phyloP scores from a whole-genome alignment of 2,329 filamentous ascomycete genomes.

The Cadophora sp. region DNA sequence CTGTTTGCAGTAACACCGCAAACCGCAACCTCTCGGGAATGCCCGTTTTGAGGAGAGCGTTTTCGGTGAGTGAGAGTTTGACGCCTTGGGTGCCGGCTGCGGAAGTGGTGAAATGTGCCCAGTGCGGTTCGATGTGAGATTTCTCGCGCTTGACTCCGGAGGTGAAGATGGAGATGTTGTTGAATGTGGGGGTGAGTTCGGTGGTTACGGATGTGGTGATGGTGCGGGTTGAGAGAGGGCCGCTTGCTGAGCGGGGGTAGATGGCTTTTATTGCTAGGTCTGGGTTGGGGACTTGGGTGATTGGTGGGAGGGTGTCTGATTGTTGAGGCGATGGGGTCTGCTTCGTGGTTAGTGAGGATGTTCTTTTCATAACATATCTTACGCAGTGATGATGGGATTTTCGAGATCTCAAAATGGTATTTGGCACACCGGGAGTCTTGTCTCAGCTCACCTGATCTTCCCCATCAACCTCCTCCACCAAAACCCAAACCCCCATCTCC shows the following conservation, averaged over 20 bases:
- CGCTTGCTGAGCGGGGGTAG: not conserved
- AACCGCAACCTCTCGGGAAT: not conserved
- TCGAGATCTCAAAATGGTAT: too few relatives aligned
- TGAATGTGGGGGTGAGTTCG: not conserved
- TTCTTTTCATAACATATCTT: not conserved
- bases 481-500: conserved; percentile 4
- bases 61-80: not conserved
- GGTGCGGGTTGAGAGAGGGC: not conserved
- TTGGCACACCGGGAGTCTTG: too few relatives aligned
- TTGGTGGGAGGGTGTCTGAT: not conserved
- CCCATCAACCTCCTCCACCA: conserved; percentile 5
- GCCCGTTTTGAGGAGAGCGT: not conserved
- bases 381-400: too few relatives aligned
- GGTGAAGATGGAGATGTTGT: not conserved
- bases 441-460: not conserved
- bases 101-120: not conserved
- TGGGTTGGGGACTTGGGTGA: not conserved
- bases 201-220: not conserved
- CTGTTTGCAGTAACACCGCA: not conserved
- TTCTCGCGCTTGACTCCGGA: not conserved
- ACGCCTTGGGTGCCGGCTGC: not conserved
- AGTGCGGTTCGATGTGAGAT: not conserved
- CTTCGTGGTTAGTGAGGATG: not conserved
- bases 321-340: too few relatives aligned
- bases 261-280: conserved; percentile 10